These are phyloP conservation scores for Globisporangium splendens DNA, from an alignment of 352 stramenopile species.

Conservation along the genomic window DNA sequence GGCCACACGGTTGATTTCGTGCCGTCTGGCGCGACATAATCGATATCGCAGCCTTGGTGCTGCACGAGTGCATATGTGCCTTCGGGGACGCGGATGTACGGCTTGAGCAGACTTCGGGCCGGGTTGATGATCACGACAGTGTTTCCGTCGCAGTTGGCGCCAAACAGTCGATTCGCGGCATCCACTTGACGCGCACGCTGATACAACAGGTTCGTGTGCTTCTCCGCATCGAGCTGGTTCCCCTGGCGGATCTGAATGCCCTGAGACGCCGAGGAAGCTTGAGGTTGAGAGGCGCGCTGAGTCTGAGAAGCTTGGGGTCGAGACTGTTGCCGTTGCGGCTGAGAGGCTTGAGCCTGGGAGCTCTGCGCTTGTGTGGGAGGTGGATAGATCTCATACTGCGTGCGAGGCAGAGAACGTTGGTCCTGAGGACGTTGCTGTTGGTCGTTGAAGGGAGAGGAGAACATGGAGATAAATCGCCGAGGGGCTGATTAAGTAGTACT, in stretches of 20 bases:
- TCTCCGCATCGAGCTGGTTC: constrained; percentile 39
- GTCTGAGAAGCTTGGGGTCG: no score
- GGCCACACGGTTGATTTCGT: constrained; percentile 62
- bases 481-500: neutral
- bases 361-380: neutral
- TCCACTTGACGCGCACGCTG: constrained; percentile 56
- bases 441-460: neutral
- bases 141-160: constrained; percentile 75
- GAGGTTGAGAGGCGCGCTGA: neutral
- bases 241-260: constrained; percentile 1
- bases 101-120: constrained; percentile 48
- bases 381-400: neutral
- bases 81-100: constrained; percentile 85
- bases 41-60: constrained; percentile 72
- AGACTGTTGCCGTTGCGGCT: neutral
- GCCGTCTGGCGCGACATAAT: constrained; percentile 49
- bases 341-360: neutral
- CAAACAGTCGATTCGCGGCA: constrained; percentile 70
- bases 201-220: constrained; percentile 40
- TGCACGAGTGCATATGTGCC: constrained; percentile 88
- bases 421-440: neutral
- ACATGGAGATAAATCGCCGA: neutral
- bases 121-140: constrained; percentile 82
- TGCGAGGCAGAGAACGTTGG: no score
- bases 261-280: neutral